phyloP scores from a whole-genome alignment of 306 rosid species.

The Cucumis melo region DNA sequence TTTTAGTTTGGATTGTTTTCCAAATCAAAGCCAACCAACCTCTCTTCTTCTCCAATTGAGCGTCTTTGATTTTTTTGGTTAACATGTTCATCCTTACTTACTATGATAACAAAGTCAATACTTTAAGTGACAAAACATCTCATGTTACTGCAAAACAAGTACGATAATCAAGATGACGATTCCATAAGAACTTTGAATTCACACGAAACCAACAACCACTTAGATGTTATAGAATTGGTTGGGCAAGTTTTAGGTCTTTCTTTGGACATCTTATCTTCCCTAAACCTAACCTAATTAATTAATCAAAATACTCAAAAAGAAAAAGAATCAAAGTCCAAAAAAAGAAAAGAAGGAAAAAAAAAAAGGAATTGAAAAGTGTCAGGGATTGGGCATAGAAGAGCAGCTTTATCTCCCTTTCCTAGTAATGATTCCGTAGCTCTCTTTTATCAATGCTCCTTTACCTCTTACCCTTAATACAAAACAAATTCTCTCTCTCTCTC shows the following conservation, averaged over 20 bases:
- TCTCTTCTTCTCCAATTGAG: too few species aligned
- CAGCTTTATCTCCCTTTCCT: conserved; percentile 10
- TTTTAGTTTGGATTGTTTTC: too few species aligned
- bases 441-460: neutral
- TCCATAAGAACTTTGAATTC: too few species aligned
- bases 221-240: neutral
- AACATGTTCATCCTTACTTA: too few species aligned
- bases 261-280: neutral
- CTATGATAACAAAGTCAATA: too few species aligned
- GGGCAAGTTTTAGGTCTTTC: neutral
- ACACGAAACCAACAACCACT: too few species aligned
- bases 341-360: neutral
- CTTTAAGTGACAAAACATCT: too few species aligned
- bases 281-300: neutral
- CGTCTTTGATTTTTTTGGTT: too few species aligned
- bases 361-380: conserved; percentile 3
- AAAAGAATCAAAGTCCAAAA: neutral
- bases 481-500: conserved; percentile 2
- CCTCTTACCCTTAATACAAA: neutral
- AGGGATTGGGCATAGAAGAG: neutral
- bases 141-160: too few species aligned
- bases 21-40: too few species aligned
- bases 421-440: conserved; percentile 2
- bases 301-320: neutral
- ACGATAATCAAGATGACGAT: too few species aligned